These are phyloP conservation scores for Acacia acuminata DNA, from an alignment of 306 rosid genomes.

Conservation along the genomic window DNA sequence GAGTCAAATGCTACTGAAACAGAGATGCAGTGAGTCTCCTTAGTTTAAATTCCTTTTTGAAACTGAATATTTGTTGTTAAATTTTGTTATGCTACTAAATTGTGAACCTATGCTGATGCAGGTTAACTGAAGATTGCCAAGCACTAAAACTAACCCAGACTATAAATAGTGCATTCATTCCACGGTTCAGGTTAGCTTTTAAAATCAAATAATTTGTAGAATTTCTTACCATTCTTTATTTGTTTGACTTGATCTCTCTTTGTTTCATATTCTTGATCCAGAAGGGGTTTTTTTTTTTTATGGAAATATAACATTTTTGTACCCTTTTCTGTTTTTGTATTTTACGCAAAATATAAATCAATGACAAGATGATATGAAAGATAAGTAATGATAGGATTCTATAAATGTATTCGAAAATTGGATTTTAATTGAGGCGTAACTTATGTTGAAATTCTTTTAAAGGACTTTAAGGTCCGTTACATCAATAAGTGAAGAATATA, in stretches of 20 bases:
- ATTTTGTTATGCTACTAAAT: conserved; percentile 30
- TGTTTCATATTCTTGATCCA: conserved; percentile 24
- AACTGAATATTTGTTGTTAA: conserved; percentile 1
- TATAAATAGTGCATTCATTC: conserved; percentile 84
- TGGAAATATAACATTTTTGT: not conserved
- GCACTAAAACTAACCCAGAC: conserved; percentile 58
- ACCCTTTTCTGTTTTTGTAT: not conserved
- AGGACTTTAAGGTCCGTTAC: not conserved
- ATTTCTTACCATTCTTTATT: not conserved
- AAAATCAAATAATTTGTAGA: not conserved
- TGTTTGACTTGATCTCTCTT: not conserved
- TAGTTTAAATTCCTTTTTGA: conserved; percentile 19
- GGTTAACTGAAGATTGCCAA: conserved; percentile 53
- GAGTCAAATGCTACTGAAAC: conserved; percentile 53
- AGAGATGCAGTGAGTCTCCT: conserved; percentile 61
- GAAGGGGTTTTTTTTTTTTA: not conserved
- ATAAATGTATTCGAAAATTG: not conserved
- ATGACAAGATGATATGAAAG: conserved; percentile 15
- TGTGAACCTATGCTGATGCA: conserved; percentile 47
- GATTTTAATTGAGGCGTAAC: conserved; percentile 15
- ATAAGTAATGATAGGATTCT: not conserved
- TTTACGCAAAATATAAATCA: not conserved
- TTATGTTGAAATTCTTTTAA: not conserved
- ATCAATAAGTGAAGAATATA: conserved; percentile 22
- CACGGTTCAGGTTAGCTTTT: conserved; percentile 79